Conservation (phyloP, 306 rosid species). For the Prunus fruticosa region DNA sequence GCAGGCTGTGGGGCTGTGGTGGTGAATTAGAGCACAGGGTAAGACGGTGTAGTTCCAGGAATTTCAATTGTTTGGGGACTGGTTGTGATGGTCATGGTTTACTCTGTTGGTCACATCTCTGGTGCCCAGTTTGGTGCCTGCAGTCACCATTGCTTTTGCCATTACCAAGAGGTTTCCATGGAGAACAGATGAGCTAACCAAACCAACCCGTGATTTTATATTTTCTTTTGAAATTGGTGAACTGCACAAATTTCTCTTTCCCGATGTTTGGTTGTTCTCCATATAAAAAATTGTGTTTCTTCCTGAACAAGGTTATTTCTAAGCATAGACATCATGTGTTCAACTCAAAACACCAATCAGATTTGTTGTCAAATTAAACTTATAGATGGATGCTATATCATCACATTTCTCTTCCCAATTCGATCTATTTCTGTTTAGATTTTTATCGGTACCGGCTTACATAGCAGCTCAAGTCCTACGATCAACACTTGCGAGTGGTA, state of each 20-base stretch:
- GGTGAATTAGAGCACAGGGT: slow-evolving; percentile 40
- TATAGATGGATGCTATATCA: neutral
- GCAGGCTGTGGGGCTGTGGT: slow-evolving; percentile 68
- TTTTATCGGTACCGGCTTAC: slow-evolving; percentile 65
- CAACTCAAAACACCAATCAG: neutral
- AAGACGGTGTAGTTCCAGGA: slow-evolving; percentile 62
- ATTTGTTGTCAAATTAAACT: no score
- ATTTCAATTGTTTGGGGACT: slow-evolving; percentile 71
- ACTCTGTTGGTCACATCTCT: slow-evolving; percentile 79
- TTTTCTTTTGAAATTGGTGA: neutral
- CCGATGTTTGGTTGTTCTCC: neutral
- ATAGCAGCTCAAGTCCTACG: slow-evolving; percentile 60
- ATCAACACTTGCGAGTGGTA: slow-evolving; percentile 72
- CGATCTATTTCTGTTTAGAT: neutral
- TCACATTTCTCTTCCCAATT: neutral
- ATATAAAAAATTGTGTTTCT: neutral
- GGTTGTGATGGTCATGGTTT: slow-evolving; percentile 54
- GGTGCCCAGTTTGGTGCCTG: slow-evolving; percentile 93
- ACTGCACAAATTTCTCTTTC: neutral
- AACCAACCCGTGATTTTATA: slow-evolving; percentile 1
- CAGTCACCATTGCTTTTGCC: slow-evolving; percentile 86
- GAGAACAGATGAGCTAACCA: slow-evolving; percentile 51
- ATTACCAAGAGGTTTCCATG: slow-evolving; percentile 53
- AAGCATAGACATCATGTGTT: neutral
- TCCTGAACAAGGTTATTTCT: neutral